Percentiles rank a stretch among this genome's conserved stretches.
Conservation (phyloP, 2,329 filamentous ascomycete genomes). For the Teratosphaeria gauchensis region DNA sequence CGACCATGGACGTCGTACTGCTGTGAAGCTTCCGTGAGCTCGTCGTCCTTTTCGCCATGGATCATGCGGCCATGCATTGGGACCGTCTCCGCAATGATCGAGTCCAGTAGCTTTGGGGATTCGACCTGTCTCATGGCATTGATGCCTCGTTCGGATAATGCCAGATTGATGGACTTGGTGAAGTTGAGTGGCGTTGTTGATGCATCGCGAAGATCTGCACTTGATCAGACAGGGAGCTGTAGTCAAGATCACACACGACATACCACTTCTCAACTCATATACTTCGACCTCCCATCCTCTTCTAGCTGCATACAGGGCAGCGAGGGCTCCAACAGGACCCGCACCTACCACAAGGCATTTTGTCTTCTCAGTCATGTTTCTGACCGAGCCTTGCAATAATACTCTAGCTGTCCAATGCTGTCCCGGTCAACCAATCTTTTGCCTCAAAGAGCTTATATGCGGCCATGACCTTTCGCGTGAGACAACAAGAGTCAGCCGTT, state of each 20-base stretch:
- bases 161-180: constrained; percentile 96
- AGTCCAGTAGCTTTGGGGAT: constrained; percentile 57
- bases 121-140: constrained; percentile 69
- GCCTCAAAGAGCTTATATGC: neutral
- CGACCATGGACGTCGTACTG: constrained; percentile 82
- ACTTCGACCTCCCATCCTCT: constrained; percentile 84
- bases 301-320: constrained; percentile 83
- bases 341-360: constrained; percentile 68
- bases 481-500: neutral
- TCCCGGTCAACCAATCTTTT: neutral
- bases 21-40: constrained; percentile 69
- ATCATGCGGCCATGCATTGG: constrained; percentile 98
- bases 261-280: constrained; percentile 88
- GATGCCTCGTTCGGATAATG: constrained; percentile 86
- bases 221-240: neutral
- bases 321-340: constrained; percentile 84
- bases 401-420: neutral
- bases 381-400: neutral
- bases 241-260: constrained; percentile 18
- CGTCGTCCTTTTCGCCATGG: constrained; percentile 50
- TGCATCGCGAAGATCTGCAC: constrained; percentile 72
- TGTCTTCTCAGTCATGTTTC: constrained; percentile 7
- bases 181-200: constrained; percentile 82
- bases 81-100: constrained; percentile 68
- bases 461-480: neutral